These are phyloP conservation scores for Hirschfeldia incana DNA, from an alignment of 345 rosid genomes.

Conservation along the genomic window DNA sequence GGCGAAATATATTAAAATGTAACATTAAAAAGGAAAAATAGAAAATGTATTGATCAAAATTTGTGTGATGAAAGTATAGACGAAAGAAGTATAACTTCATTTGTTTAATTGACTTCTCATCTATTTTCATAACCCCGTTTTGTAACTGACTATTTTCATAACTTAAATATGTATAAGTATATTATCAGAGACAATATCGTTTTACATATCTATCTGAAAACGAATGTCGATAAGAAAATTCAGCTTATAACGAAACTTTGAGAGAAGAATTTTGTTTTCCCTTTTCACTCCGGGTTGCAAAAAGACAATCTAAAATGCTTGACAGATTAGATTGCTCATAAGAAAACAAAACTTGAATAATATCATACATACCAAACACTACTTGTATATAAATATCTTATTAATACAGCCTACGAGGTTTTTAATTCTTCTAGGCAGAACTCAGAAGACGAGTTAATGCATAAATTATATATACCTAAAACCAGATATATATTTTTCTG, in stretches of 20 bases:
- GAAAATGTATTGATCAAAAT: too few species aligned
- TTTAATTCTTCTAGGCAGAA: conserved; percentile 12
- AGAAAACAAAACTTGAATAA: neutral
- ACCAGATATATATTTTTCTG: neutral
- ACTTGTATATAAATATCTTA: conserved; percentile 4
- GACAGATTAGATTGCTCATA: neutral
- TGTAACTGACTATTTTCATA: too few species aligned
- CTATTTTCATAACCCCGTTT: too few species aligned
- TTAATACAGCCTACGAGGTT: neutral
- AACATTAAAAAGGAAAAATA: too few species aligned
- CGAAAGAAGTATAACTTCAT: too few species aligned
- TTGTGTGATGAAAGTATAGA: too few species aligned
- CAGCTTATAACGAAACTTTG: neutral
- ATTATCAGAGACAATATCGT: neutral
- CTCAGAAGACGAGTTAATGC: neutral
- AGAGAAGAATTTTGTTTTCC: neutral
- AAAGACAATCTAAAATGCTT: neutral
- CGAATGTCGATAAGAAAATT: neutral
- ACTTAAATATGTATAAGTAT: too few species aligned
- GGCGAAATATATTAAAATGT: too few species aligned
- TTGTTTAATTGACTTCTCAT: too few species aligned
- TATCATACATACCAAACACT: neutral
- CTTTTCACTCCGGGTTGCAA: neutral
- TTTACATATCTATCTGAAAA: neutral
- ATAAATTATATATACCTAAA: neutral